A percentile compares a stretch with the other conserved stretches of the same genome.
These are phyloP conservation scores for Fraxinus xanthoxyloides DNA, from an alignment of 305 asterid species.

Conservation along the genomic window DNA sequence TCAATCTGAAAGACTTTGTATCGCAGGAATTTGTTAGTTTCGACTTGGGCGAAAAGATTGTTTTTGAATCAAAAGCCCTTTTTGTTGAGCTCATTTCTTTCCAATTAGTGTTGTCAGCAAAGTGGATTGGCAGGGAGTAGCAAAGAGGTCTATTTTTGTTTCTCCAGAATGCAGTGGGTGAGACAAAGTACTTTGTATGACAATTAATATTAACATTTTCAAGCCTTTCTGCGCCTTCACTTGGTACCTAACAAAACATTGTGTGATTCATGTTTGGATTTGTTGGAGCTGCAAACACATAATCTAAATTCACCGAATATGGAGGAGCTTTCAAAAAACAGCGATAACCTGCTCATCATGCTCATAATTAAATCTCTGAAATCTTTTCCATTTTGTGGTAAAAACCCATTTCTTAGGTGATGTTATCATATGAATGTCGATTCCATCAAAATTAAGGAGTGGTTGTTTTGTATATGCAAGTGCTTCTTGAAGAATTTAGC, in stretches of 20 bases:
- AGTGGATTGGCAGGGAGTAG: background rate
- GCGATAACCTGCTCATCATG: background rate
- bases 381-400: background rate
- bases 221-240: background rate
- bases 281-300: background rate
- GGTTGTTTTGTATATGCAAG: no score
- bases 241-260: background rate
- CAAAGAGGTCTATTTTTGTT: background rate
- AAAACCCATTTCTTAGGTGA: no score
- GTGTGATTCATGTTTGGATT: background rate
- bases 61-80: no score
- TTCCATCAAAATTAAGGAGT: no score
- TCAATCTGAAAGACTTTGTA: background rate
- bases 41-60: background rate
- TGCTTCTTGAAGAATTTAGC: background rate
- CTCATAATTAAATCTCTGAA: background rate
- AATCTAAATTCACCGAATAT: no score
- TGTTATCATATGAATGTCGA: no score
- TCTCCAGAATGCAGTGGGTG: background rate
- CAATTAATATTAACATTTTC: background rate
- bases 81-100: background rate
- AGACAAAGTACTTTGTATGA: background rate
- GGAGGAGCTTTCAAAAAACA: background rate
- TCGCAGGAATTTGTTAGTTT: background rate
- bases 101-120: background rate